phyloP scores from a whole-genome alignment of 768 basidiomycete genomes.

The Suillus hirtellus region DNA sequence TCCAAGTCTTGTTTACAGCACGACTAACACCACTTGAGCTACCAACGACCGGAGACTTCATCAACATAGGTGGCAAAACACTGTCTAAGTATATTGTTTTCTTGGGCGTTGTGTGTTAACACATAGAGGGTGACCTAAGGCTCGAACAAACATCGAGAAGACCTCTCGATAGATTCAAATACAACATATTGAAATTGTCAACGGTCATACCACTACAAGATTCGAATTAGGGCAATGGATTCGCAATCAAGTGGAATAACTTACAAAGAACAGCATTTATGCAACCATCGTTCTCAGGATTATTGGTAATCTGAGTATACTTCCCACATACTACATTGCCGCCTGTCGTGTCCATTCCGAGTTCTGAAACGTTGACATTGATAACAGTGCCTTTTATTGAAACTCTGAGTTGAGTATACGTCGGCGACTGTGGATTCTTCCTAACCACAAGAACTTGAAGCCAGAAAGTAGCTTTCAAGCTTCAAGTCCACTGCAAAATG shows the following conservation, averaged over 20 bases:
- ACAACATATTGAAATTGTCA: neutral
- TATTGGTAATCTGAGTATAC: constrained; percentile 93
- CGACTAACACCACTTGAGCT: neutral
- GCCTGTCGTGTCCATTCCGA: constrained; percentile 96
- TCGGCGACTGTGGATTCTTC: constrained; percentile 99
- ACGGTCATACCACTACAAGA: constrained; percentile 1
- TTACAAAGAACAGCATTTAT: constrained; percentile 90
- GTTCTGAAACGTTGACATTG: constrained; percentile 98
- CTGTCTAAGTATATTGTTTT: neutral
- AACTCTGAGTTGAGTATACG: constrained; percentile 95
- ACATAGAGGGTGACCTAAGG: no score
- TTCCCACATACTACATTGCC: constrained; percentile 94
- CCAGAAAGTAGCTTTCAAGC: constrained; percentile 99
- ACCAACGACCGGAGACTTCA: neutral
- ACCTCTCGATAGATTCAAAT: neutral
- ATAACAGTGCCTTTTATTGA: constrained; percentile 98
- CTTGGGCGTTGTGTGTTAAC: no score
- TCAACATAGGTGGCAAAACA: no score
- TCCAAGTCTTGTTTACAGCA: neutral
- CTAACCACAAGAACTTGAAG: constrained; percentile 96
- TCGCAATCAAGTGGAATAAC: constrained; percentile 31
- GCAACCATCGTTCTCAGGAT: constrained; percentile 95
- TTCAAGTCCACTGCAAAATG: constrained; percentile 79
- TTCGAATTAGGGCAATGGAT: neutral
- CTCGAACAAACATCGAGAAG: neutral